Evolutionary conservation across 1,284 basidiomycete genomes (phyloP).

Genomic region (Moesziomyces sp.): DNA sequence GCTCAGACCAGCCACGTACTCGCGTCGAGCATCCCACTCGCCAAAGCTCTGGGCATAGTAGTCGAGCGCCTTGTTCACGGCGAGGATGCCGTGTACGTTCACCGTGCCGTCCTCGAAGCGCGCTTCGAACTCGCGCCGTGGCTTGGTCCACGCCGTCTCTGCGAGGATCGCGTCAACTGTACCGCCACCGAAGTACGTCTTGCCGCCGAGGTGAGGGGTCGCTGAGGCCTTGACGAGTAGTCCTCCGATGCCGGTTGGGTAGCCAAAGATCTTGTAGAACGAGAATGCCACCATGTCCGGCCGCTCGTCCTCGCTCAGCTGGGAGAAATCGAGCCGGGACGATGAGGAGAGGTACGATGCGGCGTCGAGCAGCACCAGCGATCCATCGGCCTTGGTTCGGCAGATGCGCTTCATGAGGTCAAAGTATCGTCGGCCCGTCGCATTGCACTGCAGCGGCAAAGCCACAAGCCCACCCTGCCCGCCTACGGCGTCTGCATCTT

Average conservation of each 20-base stretch:
- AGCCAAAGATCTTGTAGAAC: conserved; percentile 59
- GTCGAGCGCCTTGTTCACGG: conserved; percentile 38
- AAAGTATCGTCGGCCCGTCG: conserved; percentile 44
- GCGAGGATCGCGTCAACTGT: conserved; percentile 46
- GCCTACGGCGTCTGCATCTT: background rate
- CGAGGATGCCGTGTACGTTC: conserved; percentile 53
- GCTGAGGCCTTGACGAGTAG: conserved; percentile 43
- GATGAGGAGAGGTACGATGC: conserved; percentile 56
- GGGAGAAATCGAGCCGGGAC: conserved; percentile 13
- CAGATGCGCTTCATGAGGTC: conserved; percentile 23
- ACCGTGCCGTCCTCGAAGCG: conserved; percentile 53
- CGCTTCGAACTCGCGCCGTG: conserved; percentile 29
- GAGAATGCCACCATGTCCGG: conserved; percentile 56
- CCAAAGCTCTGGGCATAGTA: conserved; percentile 30
- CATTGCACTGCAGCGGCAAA: conserved; percentile 57
- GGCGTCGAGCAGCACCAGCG: conserved; percentile 47
- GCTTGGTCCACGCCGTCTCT: conserved; percentile 35
- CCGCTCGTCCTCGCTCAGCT: conserved; percentile 7
- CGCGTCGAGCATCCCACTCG: conserved; percentile 13
- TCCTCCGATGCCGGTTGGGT: conserved; percentile 54
- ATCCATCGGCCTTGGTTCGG: conserved; percentile 2
- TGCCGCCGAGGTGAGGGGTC: conserved; percentile 23
- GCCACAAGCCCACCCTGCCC: conserved; percentile 21
- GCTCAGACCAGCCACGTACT: conserved; percentile 26
- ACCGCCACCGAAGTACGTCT: conserved; percentile 52